Evolutionary conservation across 2,329 filamentous ascomycete species (phyloP).

Genomic region (Fusarium aywerte): DNA sequence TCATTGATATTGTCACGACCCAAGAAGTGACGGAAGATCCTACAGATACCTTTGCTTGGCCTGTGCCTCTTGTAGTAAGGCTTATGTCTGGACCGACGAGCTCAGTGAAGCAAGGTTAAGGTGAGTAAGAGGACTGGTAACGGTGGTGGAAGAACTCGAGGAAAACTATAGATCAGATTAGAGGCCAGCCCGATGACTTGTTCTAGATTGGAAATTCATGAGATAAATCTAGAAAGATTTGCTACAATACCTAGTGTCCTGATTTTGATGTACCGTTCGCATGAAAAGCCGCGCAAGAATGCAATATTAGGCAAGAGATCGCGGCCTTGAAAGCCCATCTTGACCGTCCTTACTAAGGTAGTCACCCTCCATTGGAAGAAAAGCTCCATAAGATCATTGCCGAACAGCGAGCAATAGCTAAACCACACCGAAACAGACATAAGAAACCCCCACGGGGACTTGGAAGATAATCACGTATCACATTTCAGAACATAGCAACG

Average conservation of each 20-base stretch:
- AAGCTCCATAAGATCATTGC: neutral
- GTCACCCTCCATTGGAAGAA: neutral
- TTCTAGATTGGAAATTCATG: too few species aligned
- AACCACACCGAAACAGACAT: neutral
- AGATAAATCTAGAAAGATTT: too few species aligned
- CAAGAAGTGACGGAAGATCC: conserved; percentile 49
- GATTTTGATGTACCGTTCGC: neutral
- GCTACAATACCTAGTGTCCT: too few species aligned
- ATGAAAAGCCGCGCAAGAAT: neutral
- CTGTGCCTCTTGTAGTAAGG: conserved; percentile 42
- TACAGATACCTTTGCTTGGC: conserved; percentile 50
- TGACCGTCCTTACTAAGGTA: neutral
- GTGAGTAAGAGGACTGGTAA: rapidly evolving
- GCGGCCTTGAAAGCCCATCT: neutral
- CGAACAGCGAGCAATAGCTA: neutral
- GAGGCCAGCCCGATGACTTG: too few species aligned
- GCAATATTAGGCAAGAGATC: neutral
- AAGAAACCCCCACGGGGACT: neutral
- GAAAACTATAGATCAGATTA: too few species aligned
- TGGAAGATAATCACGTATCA: neutral
- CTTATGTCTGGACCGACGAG: conserved; percentile 4
- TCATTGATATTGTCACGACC: conserved; percentile 53
- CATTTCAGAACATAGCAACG: neutral
- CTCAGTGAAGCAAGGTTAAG: neutral
- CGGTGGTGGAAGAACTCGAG: too few species aligned